Evolutionary conservation across 108 stramenopile genomes (phyloP).

Genomic region (Cyclostephanos tholiformis): DNA sequence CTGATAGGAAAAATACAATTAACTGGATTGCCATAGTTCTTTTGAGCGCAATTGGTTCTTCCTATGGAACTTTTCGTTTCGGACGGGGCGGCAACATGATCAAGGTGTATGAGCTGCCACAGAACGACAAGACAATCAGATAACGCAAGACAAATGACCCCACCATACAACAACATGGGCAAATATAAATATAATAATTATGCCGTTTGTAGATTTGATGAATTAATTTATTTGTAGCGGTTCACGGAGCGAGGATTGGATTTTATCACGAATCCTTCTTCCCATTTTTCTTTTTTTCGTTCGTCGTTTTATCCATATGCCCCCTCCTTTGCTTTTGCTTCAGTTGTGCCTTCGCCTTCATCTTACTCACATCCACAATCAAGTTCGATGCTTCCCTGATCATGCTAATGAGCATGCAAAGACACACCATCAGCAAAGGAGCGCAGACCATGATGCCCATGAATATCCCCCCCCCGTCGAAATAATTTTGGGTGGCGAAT

Average conservation of each 20-base stretch:
- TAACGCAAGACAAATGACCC: background rate
- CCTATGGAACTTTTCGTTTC: slow-evolving; percentile 80
- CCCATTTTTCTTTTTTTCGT: slow-evolving; percentile 22
- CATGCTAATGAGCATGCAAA: slow-evolving; percentile 76
- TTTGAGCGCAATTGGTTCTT: slow-evolving; percentile 55
- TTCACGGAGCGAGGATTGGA: background rate
- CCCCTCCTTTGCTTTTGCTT: slow-evolving; percentile 37
- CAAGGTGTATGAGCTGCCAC: slow-evolving; percentile 83
- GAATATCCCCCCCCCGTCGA: slow-evolving; percentile 86
- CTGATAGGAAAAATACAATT: slow-evolving; percentile 55
- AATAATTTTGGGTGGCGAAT: slow-evolving; percentile 90
- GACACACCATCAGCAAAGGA: slow-evolving; percentile 72
- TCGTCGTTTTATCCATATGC: slow-evolving; percentile 21
- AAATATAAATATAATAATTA: no score
- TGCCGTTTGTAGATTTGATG: background rate
- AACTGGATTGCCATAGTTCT: slow-evolving; percentile 83
- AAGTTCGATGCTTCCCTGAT: slow-evolving; percentile 72
- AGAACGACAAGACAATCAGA: slow-evolving; percentile 33
- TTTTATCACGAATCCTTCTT: slow-evolving; percentile 30
- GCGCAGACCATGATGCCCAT: slow-evolving; percentile 81
- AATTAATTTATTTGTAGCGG: background rate
- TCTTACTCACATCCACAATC: slow-evolving; percentile 70
- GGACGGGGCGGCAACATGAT: slow-evolving; percentile 80
- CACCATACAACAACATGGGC: no score
- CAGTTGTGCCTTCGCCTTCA: slow-evolving; percentile 59